These are phyloP conservation scores for Magnusiomyces suaveolens DNA, from an alignment of 1,139 yeast genomes.

Conservation along the genomic window DNA sequence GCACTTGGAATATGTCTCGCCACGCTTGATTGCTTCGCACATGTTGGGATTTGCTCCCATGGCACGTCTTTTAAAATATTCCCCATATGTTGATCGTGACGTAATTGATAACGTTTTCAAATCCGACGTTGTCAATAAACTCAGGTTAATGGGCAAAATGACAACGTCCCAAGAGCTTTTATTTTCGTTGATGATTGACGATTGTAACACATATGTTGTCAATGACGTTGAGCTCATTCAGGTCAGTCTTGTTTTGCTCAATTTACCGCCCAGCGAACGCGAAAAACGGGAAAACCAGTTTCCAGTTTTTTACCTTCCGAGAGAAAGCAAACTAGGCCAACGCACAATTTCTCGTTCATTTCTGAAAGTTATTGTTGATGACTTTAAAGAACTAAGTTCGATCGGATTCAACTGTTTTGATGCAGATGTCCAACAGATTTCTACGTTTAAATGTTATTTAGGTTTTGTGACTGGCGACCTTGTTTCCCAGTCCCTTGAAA, in stretches of 20 bases:
- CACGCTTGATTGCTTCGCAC: not conserved
- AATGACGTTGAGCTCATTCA: constrained; percentile 5
- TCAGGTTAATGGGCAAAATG: not conserved
- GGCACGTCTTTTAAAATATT: not conserved
- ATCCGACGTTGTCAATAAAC: not conserved
- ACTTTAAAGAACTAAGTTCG: not conserved
- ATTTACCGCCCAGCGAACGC: constrained; percentile 1
- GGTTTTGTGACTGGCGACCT: constrained; percentile 3
- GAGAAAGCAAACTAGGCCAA: not conserved
- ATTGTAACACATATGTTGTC: not conserved
- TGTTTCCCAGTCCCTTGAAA: not conserved
- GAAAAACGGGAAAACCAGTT: constrained; percentile 1
- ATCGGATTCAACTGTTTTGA: not conserved
- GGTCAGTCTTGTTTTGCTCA: not conserved
- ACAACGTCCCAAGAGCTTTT: not conserved
- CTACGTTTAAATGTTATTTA: not conserved
- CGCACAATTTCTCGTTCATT: not conserved
- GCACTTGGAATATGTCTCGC: not conserved
- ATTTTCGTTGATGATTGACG: not conserved
- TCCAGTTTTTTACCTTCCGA: constrained; percentile 1
- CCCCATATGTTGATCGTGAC: constrained; percentile 2
- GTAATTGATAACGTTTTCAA: constrained; percentile 1
- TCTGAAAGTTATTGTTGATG: not conserved
- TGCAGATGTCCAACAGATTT: not conserved
- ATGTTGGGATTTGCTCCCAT: constrained; percentile 1